A percentile compares a stretch with the other conserved stretches of the same genome.
phyloP scores from a whole-genome alignment of 2,329 filamentous ascomycete species.

The Penicillium italicum region DNA sequence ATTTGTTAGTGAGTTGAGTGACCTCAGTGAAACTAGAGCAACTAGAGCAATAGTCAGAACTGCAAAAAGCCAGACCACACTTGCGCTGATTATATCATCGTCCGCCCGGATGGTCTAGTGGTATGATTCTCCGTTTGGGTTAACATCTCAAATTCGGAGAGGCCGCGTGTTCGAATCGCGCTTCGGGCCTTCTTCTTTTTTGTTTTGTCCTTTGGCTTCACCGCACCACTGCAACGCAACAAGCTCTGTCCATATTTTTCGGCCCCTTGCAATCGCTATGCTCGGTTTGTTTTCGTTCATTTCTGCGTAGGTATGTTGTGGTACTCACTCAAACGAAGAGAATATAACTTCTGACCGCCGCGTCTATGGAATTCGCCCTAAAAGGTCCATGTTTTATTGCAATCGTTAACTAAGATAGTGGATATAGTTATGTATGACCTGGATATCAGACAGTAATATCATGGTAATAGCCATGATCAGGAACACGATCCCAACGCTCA shows the following conservation, averaged over 20 bases:
- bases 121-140: slow-evolving; percentile 8
- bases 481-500: neutral
- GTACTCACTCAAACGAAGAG: neutral
- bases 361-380: neutral
- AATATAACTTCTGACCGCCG: neutral
- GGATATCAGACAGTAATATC: neutral
- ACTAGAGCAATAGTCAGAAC: too few relatives aligned
- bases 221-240: neutral
- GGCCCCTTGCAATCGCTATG: too few relatives aligned
- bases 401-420: neutral
- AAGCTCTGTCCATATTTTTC: neutral
- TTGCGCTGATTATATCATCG: too few relatives aligned
- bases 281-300: too few relatives aligned
- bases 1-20: too few relatives aligned
- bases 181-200: slow-evolving; percentile 1
- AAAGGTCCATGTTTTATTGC: neutral
- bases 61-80: too few relatives aligned
- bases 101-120: neutral
- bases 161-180: slow-evolving; percentile 10
- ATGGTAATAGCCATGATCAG: neutral
- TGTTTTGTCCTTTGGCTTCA: neutral
- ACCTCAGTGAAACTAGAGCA: too few relatives aligned
- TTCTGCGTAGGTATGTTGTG: neutral
- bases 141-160: slow-evolving; percentile 2
- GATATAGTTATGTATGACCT: neutral